A percentile compares a stretch with the other conserved stretches of the same genome.
Conservation (phyloP, 2,329 filamentous ascomycete genomes). For the Aotearoamyces nothofagi region DNA sequence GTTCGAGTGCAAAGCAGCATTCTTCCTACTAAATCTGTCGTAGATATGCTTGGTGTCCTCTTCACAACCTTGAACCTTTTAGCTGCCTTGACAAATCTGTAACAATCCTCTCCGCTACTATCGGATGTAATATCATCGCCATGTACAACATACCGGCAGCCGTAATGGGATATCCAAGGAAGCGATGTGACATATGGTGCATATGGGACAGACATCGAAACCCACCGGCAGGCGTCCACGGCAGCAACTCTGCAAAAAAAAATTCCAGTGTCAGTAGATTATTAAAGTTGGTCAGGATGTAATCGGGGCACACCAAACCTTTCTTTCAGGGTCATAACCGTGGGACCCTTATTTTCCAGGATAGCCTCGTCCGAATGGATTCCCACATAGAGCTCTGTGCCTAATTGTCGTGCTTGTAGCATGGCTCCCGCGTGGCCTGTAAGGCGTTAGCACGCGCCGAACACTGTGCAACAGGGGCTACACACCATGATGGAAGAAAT, state of each 20-base stretch:
- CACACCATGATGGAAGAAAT: slow-evolving; percentile 92
- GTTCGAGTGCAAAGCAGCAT: slow-evolving; percentile 94
- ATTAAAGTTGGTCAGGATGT: too few relatives aligned
- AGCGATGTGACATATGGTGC: slow-evolving; percentile 92
- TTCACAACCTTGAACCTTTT: slow-evolving; percentile 94
- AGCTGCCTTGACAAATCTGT: slow-evolving; percentile 91
- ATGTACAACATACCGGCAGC: slow-evolving; percentile 90
- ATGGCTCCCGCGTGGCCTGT: slow-evolving; percentile 90
- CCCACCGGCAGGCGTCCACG: slow-evolving; percentile 91
- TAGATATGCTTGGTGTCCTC: slow-evolving; percentile 89
- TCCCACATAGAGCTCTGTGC: slow-evolving; percentile 76
- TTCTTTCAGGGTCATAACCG: slow-evolving; percentile 89
- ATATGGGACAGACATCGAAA: slow-evolving; percentile 65
- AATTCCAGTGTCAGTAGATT: too few relatives aligned
- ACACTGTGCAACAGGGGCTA: slow-evolving; percentile 3
- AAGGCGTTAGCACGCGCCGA: slow-evolving; percentile 2
- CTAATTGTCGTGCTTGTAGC: slow-evolving; percentile 85
- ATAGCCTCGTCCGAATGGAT: slow-evolving; percentile 95
- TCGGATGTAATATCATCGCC: slow-evolving; percentile 97
- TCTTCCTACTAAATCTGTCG: slow-evolving; percentile 91
- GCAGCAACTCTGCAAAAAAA: too few relatives aligned
- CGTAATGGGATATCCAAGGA: slow-evolving; percentile 88
- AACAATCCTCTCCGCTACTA: slow-evolving; percentile 86
- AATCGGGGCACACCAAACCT: too few relatives aligned
- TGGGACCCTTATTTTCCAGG: slow-evolving; percentile 91